Base-by-base conservation (phyloP, 2,329 filamentous ascomycete species). In the Colletotrichum neosansevieriae region DNA sequence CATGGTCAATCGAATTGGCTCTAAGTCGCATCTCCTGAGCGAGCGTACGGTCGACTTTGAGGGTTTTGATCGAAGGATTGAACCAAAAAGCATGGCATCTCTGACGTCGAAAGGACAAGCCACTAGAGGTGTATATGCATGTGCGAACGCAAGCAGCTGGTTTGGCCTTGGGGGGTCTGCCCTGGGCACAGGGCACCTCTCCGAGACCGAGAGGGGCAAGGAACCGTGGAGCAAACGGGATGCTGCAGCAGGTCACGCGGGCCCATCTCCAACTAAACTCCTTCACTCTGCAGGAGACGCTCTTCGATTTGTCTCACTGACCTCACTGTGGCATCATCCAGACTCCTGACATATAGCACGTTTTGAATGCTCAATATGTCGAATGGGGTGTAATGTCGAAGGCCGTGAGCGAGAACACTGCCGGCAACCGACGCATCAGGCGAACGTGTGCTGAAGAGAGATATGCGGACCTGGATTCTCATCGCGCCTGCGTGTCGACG, bases 171-270 rank as follows among this genome's bases (percentile, higher is more conserved):
- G 47, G 47, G 12, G 65, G 67, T 49, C 67, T n/a, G n/a, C n/a
- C n/a, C n/a, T 49, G 61, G 64, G 67, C 61, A 34, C 67, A 66
- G 45, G 44, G 57, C 67, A 40, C n/a, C 19, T 61, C 58, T 61
- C 67, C 67, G 54, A 69, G 63, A 58, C 67, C 51, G 51, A 67
- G 63, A 62, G 63, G 57, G 63, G 63, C 62, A 69, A 61, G 63
- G 66, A 57, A 61, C 47, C 51, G 51, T 68, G 56, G 62, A 61
- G 40, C 50, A 38, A 36, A 50, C 57, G 62, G 53, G 42, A 42
- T 66, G 49, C 62, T 50, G 66, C 62, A 66, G 42, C 61, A 45
- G 44, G 63, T 69, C 66, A 69, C 66, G 66, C 66, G 66, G 47
- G 38, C 60, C 36, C 45, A 36, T 54, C 17, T 29, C 12, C 60